Percentiles rank a stretch among this genome's conserved stretches.
These are phyloP conservation scores for Suhomyces maxii DNA, from an alignment of 1,139 yeast genomes.

Conservation along the genomic window DNA sequence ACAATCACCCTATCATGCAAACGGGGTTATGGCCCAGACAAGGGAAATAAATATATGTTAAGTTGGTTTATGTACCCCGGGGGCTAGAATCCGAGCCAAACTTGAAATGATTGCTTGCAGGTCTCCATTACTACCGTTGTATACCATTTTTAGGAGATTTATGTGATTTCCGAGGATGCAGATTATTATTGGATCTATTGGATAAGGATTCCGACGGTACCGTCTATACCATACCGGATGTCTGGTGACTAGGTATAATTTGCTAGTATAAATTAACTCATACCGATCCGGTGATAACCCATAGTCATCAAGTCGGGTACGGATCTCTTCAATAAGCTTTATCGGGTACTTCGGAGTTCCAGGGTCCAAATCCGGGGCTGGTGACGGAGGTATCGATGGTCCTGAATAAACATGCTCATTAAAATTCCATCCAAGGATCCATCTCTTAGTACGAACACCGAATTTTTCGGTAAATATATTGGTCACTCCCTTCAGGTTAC, in stretches of 20 bases:
- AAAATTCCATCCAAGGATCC: slow-evolving; percentile 23
- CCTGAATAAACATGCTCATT: background rate
- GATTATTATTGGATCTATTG: background rate
- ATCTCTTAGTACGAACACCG: slow-evolving; percentile 17
- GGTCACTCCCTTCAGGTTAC: slow-evolving; percentile 6
- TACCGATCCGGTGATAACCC: background rate
- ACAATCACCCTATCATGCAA: too few relatives aligned
- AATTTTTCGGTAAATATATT: slow-evolving; percentile 12
- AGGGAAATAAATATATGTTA: too few relatives aligned
- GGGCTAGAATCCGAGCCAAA: slow-evolving; percentile 1
- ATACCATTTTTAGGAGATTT: background rate
- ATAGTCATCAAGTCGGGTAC: background rate
- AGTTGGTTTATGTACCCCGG: too few relatives aligned
- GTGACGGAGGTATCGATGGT: background rate
- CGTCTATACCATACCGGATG: slow-evolving; percentile 12
- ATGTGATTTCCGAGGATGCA: background rate
- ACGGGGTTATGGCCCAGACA: too few relatives aligned
- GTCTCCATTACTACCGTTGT: background rate
- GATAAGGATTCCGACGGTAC: slow-evolving; percentile 4
- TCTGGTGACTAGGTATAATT: slow-evolving; percentile 4
- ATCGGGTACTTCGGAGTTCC: slow-evolving; percentile 4
- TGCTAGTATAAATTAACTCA: background rate
- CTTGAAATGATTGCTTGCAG: slow-evolving; percentile 1
- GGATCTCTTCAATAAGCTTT: background rate
- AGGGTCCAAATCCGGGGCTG: background rate